Evolutionary conservation across 148 eudicot genomes (phyloP).

Genomic region (Nyssa sinensis): DNA sequence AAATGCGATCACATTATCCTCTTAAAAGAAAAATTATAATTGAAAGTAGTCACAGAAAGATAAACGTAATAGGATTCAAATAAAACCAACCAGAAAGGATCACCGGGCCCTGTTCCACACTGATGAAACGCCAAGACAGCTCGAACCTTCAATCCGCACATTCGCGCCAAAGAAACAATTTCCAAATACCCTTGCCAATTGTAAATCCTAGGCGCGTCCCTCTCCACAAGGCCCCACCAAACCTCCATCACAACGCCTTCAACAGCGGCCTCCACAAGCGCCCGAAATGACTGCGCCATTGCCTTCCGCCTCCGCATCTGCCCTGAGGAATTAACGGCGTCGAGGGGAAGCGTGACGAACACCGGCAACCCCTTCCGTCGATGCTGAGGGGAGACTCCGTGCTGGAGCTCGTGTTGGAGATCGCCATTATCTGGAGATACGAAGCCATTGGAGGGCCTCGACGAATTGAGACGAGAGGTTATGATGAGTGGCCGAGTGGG

Average conservation of each 20-base stretch:
- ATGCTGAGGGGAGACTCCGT: slow-evolving; percentile 21
- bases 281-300: slow-evolving; percentile 37
- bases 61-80: not conserved
- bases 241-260: slow-evolving; percentile 81
- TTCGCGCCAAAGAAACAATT: slow-evolving; percentile 39
- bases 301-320: slow-evolving; percentile 30
- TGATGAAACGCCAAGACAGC: slow-evolving; percentile 76
- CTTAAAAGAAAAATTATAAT: not conserved
- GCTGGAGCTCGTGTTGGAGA: slow-evolving; percentile 31
- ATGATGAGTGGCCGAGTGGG: not conserved
- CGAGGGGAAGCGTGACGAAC: slow-evolving; percentile 32
- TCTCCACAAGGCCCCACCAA: slow-evolving; percentile 82
- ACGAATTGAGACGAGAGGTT: slow-evolving; percentile 22
- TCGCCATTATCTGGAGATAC: slow-evolving; percentile 22
- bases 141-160: slow-evolving; percentile 54
- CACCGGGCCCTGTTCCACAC: slow-evolving; percentile 47
- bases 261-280: slow-evolving; percentile 43
- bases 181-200: slow-evolving; percentile 60
- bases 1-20: not conserved
- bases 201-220: slow-evolving; percentile 50
- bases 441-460: slow-evolving; percentile 24
- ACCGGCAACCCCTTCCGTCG: slow-evolving; percentile 31
- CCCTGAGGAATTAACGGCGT: slow-evolving; percentile 17
- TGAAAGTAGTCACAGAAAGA: not conserved
- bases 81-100: slow-evolving; percentile 40